Base-by-base conservation (phyloP, 1,139 yeast species). In the Magnusiomyces magnusii region DNA sequence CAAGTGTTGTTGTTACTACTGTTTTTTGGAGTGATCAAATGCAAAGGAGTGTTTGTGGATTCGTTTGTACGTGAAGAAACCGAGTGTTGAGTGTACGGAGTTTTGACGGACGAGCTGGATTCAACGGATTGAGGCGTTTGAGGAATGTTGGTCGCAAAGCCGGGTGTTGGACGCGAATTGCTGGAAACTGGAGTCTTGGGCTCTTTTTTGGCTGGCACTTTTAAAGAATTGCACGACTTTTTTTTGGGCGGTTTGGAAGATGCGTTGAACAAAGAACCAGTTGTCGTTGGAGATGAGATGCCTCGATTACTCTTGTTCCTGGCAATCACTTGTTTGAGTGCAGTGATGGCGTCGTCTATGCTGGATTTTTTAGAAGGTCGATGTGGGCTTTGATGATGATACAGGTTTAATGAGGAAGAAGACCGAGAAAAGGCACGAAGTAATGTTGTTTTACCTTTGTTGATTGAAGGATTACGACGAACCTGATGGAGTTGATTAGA, bases 191-290 rank as follows among this genome's bases (percentile, higher is more conserved):
- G 44, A 10, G 44, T 39, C 19, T 39, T 39, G 10, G 44, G 44
- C 19, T 39, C 44, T 39, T 39, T 39, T 39, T 39, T 39, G 19
- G 44, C 3, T 10, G 44, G 44, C 5, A 39, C 19, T n/a, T 39
- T 39, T 39, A 9, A 19, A 44, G 49, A 5, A n/a, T 23, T 44
- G 17, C 49, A 44, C 3, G 49, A 23, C 49, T 44, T 44, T 23
- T 44, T 44, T 17, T 44, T 27, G 88, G 86, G 61, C 92, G 78
- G 0, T 95, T 87, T 63, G 82, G 82, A 61, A 88, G 75, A 54
- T 77, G 75, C 25, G 25, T n/a, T 5, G 21, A 31, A 21, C 24
- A 34, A 50, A 27, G 41, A 31, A 3, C 23, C 41, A 21, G 53
- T 41, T 21, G 53, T 28, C 3, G 53, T 28, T 28, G 41, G 23